A percentile compares a stretch with the other conserved stretches of the same genome.
Evolutionary conservation across 1,284 basidiomycete genomes (phyloP).

Genomic region (Psilocybe mexicana): DNA sequence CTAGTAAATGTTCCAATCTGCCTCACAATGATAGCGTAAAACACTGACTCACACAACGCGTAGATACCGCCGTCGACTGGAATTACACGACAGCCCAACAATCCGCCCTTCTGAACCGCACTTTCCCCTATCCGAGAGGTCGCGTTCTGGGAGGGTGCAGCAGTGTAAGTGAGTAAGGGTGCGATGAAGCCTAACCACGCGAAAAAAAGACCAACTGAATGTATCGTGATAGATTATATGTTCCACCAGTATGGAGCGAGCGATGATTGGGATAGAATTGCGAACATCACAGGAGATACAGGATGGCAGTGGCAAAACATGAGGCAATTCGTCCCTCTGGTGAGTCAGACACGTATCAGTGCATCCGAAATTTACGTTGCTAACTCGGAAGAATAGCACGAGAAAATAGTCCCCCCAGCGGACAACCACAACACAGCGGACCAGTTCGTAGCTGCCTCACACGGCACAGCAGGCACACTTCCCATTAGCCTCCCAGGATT

Average conservation of each 20-base stretch:
- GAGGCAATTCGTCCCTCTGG: background rate
- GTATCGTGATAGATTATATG: background rate
- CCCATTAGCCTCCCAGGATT: background rate
- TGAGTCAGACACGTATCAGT: background rate
- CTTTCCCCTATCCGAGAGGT: background rate
- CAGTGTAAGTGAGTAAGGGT: background rate
- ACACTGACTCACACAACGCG: background rate
- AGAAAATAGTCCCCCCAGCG: background rate
- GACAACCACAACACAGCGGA: background rate
- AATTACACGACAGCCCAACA: background rate
- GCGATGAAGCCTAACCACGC: background rate
- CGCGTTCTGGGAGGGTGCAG: conserved; percentile 1
- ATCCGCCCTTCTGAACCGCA: background rate
- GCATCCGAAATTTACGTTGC: too few relatives aligned
- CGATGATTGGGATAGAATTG: background rate
- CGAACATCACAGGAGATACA: background rate
- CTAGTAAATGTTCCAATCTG: background rate
- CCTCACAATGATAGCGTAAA: background rate
- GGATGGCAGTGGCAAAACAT: conserved; percentile 1
- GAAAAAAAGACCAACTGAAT: background rate
- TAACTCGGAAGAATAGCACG: background rate
- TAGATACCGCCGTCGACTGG: background rate
- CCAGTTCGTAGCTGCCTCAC: background rate
- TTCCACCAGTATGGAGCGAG: background rate
- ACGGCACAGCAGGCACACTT: background rate